These are phyloP conservation scores for Lavandula angustifolia DNA, from an alignment of 257 asterid genomes.

Conservation along the genomic window DNA sequence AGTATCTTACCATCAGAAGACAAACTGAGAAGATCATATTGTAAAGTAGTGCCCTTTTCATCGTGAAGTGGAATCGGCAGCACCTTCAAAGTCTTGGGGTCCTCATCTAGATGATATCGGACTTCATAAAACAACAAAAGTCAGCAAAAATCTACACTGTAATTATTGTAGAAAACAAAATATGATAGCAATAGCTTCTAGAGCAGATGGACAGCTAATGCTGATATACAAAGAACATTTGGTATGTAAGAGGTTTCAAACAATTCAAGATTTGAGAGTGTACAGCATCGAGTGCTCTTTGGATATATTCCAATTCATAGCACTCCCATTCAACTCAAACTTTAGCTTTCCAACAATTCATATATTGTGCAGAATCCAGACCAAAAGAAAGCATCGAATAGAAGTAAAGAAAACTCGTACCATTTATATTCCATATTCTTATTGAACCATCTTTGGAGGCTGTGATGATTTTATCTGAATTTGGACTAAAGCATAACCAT, in stretches of 20 bases:
- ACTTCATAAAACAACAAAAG: constrained; percentile 53
- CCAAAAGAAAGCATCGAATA: background rate
- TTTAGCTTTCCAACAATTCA: constrained; percentile 20
- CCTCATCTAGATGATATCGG: constrained; percentile 93
- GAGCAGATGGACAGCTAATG: constrained; percentile 6
- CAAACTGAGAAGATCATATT: constrained; percentile 79
- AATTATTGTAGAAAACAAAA: constrained; percentile 13
- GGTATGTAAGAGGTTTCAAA: background rate
- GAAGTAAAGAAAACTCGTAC: constrained; percentile 43
- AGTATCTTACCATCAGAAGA: constrained; percentile 92
- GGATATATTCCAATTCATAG: background rate
- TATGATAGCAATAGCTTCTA: constrained; percentile 17
- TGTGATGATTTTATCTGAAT: constrained; percentile 88
- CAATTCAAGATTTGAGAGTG: background rate
- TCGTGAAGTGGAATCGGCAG: constrained; percentile 88
- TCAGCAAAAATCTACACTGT: constrained; percentile 27
- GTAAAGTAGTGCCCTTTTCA: constrained; percentile 68
- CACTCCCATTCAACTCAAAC: constrained; percentile 12
- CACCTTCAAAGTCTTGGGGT: constrained; percentile 89
- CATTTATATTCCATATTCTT: constrained; percentile 91
- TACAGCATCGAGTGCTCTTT: background rate
- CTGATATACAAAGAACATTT: constrained; percentile 8
- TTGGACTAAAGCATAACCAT: constrained; percentile 89
- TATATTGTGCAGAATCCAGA: constrained; percentile 2
- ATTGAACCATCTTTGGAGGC: constrained; percentile 95